Base-by-base conservation (phyloP, 2,329 filamentous ascomycete genomes). In the Paradendryphiella salina region DNA sequence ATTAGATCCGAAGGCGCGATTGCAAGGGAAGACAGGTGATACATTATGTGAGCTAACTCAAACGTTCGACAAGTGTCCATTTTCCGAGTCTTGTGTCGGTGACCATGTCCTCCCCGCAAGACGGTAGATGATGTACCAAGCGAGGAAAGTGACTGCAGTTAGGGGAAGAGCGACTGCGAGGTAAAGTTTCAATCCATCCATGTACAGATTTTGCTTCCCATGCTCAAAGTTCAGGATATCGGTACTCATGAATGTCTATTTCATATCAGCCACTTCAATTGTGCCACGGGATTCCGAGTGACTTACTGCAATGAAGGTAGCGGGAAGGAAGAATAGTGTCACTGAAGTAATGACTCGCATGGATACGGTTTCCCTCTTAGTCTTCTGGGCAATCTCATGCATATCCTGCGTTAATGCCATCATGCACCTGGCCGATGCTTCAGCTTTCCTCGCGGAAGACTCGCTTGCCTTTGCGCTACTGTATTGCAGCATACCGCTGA, bases 321-420 rank as follows among this genome's bases (percentile, higher is more conserved):
- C 75, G 2, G 75, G 75, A 0, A 77, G 59, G 46, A 76, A 77
- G 46, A 77, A 74, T 0, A 77, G 48, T 0, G 75, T 76, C 1
- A 77, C 75, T 0, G 73, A 56, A 0, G 75, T 77, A 41, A 77
- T 77, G 11, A 75, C 69, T 14, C 69, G 61, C 75, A 77, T 77
- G 0, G 73, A 73, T 0, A 76, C 68, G 0, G 75, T 75, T 56
- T 77, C 75, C 41, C 69, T 57, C 41, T 72, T 67, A 0, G 75
- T 71, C 50, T 73, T 71, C 20, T 60, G 41, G 1, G 75, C 72
- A 34, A 76, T 63, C 0, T 56, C 48, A 28, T 73, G 59, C 67
- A 67, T 70, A 0, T 61, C 47, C 11, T 14, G 4, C 0, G 57
- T 60, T 46, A 60, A 65, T 1, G 8, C 14, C 50, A 71, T 66